Base-by-base conservation (phyloP, 1,284 basidiomycete genomes). In the Apiotrichum porosum region DNA sequence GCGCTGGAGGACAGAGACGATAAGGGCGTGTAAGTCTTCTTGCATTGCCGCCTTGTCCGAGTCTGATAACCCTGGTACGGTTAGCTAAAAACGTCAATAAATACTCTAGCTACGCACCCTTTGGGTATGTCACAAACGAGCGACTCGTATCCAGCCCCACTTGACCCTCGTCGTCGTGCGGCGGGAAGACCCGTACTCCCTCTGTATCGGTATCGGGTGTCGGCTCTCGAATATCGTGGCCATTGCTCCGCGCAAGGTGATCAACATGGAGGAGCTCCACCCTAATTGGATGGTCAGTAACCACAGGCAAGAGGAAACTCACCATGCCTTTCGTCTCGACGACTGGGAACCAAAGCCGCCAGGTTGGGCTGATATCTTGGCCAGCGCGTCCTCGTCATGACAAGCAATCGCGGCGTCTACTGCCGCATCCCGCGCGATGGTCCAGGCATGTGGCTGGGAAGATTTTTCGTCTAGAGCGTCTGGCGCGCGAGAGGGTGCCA, bases 121-220 rank as follows among this genome's bases (percentile, higher is more conserved):
- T 81, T 63, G 88, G 86, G 72, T 92, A 93, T 54, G 89, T 75
- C 49, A 93, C 86, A 62, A 93, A 93, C 57, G 88, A 88, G 28
- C 89, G 81, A 69, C 89, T 82, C 0, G 89, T 92, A 69, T 93
- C 89, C 21, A 92, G 79, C 44, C 77, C 75, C 55, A 93, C 89
- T 73, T 93, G 89, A 5, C 78, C 81, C 70, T 93, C 89, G 66
- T 93, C 89, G 4, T 73, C 74, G 64, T 93, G 88, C 13, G 76
- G 70, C 10, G 47, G 24, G 23, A 37, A 34, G 19, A 58, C 45
- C 8, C 38, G 31, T 3, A 42, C 45, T 6, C 39, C 45, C 19
- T 42, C 43, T 19, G 39, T 47, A 24, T 54, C 47, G 9, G 39
- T 42, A 13, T 37, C 34, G 0, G 47, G 32, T 8, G 34, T 40